These are phyloP conservation scores for Waltiozyma sp. DNA, from an alignment of 1,139 yeast species.

Conservation along the genomic window DNA sequence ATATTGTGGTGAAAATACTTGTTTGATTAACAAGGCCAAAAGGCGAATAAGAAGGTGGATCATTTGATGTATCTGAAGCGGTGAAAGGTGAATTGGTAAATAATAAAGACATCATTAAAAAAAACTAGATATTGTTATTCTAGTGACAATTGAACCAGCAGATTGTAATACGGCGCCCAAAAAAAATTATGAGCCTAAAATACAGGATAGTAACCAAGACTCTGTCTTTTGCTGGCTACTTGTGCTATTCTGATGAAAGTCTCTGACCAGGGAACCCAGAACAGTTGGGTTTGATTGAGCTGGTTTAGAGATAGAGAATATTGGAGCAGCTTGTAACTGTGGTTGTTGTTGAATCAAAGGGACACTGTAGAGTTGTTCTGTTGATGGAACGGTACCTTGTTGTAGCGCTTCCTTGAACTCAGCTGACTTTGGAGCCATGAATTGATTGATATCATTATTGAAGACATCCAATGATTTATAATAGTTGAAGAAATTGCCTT, in stretches of 20 bases:
- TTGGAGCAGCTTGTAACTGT: not conserved
- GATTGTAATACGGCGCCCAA: too few species aligned
- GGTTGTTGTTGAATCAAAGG: not conserved
- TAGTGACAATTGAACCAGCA: too few species aligned
- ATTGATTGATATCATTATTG: not conserved
- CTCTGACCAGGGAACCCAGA: not conserved
- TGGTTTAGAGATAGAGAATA: not conserved
- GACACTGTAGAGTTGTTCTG: not conserved
- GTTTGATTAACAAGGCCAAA: not conserved
- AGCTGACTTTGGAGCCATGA: not conserved
- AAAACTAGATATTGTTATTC: too few species aligned
- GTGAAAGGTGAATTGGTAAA: not conserved
- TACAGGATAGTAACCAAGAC: not conserved
- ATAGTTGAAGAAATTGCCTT: not conserved
- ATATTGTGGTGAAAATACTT: not conserved
- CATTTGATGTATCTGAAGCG: not conserved
- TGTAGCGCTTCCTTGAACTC: not conserved
- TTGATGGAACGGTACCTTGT: too few species aligned
- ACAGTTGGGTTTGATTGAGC: not conserved
- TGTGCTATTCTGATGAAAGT: not conserved
- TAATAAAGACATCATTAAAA: not conserved
- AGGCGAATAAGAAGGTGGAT: not conserved
- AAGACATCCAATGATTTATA: not conserved
- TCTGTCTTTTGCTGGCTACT: not conserved
- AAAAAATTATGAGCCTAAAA: not conserved